These are phyloP conservation scores for Phoma herbarum DNA, from an alignment of 2,329 filamentous ascomycete species.

Conservation along the genomic window DNA sequence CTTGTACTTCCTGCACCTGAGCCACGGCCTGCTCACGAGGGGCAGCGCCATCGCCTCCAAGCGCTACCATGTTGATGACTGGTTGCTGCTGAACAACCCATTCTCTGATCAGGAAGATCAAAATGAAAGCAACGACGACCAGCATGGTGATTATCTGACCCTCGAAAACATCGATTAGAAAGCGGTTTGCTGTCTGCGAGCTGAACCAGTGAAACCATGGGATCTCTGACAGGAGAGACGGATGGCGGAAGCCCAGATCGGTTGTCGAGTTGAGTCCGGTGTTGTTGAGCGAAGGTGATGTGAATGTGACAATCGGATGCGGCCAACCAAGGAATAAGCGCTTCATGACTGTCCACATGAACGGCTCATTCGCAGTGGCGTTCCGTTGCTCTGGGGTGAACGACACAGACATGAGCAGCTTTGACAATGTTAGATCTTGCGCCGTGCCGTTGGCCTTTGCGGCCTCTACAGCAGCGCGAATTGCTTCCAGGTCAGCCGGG, in stretches of 20 bases:
- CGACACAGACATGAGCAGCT: slow-evolving; percentile 49
- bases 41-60: slow-evolving; percentile 42
- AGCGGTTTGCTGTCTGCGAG: slow-evolving; percentile 76
- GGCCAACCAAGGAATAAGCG: slow-evolving; percentile 50
- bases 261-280: slow-evolving; percentile 42
- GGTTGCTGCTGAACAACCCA: slow-evolving; percentile 99
- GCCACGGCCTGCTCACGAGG: slow-evolving; percentile 35
- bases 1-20: slow-evolving; percentile 36
- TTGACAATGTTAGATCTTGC: slow-evolving; percentile 35
- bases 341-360: slow-evolving; percentile 58
- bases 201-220: slow-evolving; percentile 60
- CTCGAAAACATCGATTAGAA: slow-evolving; percentile 84
- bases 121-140: slow-evolving; percentile 91
- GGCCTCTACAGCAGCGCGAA: slow-evolving; percentile 32
- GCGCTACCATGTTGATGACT: slow-evolving; percentile 76
- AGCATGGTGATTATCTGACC: slow-evolving; percentile 92
- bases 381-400: slow-evolving; percentile 53
- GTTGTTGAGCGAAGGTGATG: slow-evolving; percentile 31
- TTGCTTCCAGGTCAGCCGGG: slow-evolving; percentile 27
- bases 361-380: slow-evolving; percentile 52
- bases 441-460: slow-evolving; percentile 32
- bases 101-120: slow-evolving; percentile 96
- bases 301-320: slow-evolving; percentile 39
- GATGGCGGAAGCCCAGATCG: slow-evolving; percentile 36
- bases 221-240: slow-evolving; percentile 64